Evolutionary conservation across 257 asterid genomes (phyloP).

Genomic region (Plantago elongata): DNA sequence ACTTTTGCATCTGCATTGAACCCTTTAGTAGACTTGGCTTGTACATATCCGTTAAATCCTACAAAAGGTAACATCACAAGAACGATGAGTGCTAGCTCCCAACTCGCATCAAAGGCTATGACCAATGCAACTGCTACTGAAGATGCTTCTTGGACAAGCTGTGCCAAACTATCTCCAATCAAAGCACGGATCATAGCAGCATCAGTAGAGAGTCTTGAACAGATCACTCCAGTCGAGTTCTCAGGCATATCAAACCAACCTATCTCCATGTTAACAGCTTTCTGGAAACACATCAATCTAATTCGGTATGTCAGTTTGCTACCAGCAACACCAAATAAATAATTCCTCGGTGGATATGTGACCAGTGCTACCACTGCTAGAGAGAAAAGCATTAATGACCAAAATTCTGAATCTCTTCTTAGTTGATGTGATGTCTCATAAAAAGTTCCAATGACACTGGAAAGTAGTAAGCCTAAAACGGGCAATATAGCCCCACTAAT

Average conservation of each 20-base stretch:
- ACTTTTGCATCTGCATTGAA: conserved; percentile 40
- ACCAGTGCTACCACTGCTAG: conserved; percentile 28
- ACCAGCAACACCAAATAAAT: conserved; percentile 40
- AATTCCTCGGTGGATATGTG: conserved; percentile 23
- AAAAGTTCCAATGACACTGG: conserved; percentile 30
- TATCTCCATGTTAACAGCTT: conserved; percentile 45
- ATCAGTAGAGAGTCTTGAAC: conserved; percentile 49
- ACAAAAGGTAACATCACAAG: conserved; percentile 35
- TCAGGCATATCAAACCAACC: conserved; percentile 47
- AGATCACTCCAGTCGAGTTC: conserved; percentile 41
- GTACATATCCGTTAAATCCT: conserved; percentile 29
- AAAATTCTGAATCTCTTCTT: conserved; percentile 34
- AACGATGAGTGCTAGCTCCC: conserved; percentile 47
- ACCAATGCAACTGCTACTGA: conserved; percentile 31
- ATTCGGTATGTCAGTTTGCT: conserved; percentile 34
- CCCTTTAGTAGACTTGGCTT: conserved; percentile 30
- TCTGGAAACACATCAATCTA: conserved; percentile 39
- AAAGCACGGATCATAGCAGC: conserved; percentile 43
- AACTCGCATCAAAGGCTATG: conserved; percentile 52
- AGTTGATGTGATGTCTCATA: conserved; percentile 37
- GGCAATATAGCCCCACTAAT: conserved; percentile 40
- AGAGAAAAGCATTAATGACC: conserved; percentile 38
- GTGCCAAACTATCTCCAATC: conserved; percentile 41
- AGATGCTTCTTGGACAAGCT: conserved; percentile 28
- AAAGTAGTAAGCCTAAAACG: conserved; percentile 28